These are phyloP conservation scores for Globisporangium rhizosaccharum DNA, from an alignment of 352 stramenopile genomes.

Conservation along the genomic window DNA sequence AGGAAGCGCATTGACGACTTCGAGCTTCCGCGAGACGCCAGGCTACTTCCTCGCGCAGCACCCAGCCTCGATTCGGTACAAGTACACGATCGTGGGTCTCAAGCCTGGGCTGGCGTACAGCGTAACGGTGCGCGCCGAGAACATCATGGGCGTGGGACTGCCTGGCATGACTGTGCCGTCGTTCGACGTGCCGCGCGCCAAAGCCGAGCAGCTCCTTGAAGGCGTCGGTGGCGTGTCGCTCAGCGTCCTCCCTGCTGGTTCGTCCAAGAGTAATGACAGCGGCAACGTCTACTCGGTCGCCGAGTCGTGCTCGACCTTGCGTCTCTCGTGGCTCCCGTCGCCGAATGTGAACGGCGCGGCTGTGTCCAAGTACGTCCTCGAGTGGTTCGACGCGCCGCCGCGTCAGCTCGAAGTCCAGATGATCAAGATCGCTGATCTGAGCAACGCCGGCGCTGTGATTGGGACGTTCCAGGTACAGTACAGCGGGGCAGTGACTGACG, in stretches of 20 bases:
- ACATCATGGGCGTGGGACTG: conserved; percentile 63
- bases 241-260: conserved; percentile 31
- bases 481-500: conserved; percentile 34
- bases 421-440: conserved; percentile 52
- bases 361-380: conserved; percentile 61
- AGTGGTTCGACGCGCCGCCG: conserved; percentile 56
- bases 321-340: conserved; percentile 52
- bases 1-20: background rate
- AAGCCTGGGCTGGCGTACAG: conserved; percentile 39
- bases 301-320: conserved; percentile 31
- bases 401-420: conserved; percentile 60
- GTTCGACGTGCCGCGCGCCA: conserved; percentile 53
- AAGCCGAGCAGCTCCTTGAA: conserved; percentile 39
- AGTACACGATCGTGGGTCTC: conserved; percentile 57
- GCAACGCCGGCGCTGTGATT: conserved; percentile 24
- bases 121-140: conserved; percentile 56
- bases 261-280: conserved; percentile 7
- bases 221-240: conserved; percentile 50
- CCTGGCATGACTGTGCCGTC: conserved; percentile 30
- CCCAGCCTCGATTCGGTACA: conserved; percentile 50
- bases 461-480: conserved; percentile 83
- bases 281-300: conserved; percentile 20
- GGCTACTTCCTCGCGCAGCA: conserved; percentile 44
- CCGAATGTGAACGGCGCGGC: conserved; percentile 32
- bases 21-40: conserved; percentile 33